These are phyloP conservation scores for Corylus americana DNA, from an alignment of 306 rosid species.

Conservation along the genomic window DNA sequence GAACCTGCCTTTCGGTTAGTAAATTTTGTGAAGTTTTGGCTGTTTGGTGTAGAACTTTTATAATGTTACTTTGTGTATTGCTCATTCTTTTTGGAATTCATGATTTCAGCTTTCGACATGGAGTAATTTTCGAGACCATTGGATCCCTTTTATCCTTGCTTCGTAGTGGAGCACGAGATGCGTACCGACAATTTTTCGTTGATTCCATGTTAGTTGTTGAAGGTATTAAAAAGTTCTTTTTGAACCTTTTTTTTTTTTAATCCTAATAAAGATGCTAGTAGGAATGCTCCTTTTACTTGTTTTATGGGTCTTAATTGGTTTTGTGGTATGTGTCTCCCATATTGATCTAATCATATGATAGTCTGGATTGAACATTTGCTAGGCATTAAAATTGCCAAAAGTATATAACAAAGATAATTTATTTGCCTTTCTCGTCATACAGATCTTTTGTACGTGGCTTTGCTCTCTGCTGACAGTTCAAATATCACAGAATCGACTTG, in stretches of 20 bases:
- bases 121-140: conserved; percentile 65
- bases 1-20: conserved; percentile 64
- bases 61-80: background rate
- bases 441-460: conserved; percentile 68
- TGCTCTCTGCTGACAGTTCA: conserved; percentile 37
- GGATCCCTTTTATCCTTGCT: conserved; percentile 76
- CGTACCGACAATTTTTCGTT: conserved; percentile 63
- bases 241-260: background rate
- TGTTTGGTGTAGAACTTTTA: background rate
- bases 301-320: background rate
- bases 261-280: background rate
- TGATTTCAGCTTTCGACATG: conserved; percentile 65
- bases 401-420: background rate
- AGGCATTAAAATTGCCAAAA: background rate
- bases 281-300: background rate
- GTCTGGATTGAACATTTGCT: background rate
- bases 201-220: conserved; percentile 69
- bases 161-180: conserved; percentile 69
- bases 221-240: conserved; percentile 44
- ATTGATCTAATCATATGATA: background rate
- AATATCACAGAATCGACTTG: conserved; percentile 37
- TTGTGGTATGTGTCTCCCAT: background rate
- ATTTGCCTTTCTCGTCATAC: conserved; percentile 17
- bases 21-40: background rate
- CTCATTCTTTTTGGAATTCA: background rate